Evolutionary conservation across 2,329 filamentous ascomycete genomes (phyloP).

Genomic region (Neopestalotiopsis sp.): DNA sequence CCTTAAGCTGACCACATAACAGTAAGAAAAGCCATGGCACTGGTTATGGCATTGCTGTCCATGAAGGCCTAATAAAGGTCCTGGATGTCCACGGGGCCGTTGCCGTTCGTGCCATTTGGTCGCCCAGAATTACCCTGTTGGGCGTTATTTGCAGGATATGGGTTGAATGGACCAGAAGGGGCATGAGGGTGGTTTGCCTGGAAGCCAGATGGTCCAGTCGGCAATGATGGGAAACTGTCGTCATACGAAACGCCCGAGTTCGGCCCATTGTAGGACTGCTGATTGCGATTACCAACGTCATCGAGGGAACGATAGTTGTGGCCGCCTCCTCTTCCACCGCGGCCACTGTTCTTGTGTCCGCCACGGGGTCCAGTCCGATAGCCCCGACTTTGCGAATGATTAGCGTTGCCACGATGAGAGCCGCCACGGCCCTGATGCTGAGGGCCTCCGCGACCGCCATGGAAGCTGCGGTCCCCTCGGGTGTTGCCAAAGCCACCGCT

Average conservation of each 20-base stretch:
- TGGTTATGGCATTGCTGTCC: neutral
- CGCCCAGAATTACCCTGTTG: constrained; percentile 27
- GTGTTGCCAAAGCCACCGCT: constrained; percentile 38
- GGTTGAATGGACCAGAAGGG: neutral
- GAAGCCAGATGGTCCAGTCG: constrained; percentile 29
- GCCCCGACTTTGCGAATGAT: constrained; percentile 38
- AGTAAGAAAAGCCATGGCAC: neutral
- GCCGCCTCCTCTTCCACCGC: constrained; percentile 52
- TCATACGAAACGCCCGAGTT: constrained; percentile 50
- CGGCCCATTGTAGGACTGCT: constrained; percentile 46
- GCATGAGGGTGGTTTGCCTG: constrained; percentile 27
- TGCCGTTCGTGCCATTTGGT: constrained; percentile 22
- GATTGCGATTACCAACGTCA: constrained; percentile 60
- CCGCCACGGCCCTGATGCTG: constrained; percentile 25
- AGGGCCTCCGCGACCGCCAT: constrained; percentile 48
- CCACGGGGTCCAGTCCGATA: constrained; percentile 45
- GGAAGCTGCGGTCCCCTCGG: constrained; percentile 45
- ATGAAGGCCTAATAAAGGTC: constrained; percentile 42
- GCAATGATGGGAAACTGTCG: constrained; percentile 40
- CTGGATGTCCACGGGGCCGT: constrained; percentile 40
- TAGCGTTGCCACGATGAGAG: constrained; percentile 37
- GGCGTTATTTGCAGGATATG: neutral
- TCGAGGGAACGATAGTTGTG: constrained; percentile 70
- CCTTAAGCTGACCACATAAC: neutral
- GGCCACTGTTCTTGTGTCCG: constrained; percentile 42